Evolutionary conservation across 441 rosid species (phyloP), one percentile per base, ranked within the genome.

Genomic region (Euphorbia schlechtendalii): DNA sequence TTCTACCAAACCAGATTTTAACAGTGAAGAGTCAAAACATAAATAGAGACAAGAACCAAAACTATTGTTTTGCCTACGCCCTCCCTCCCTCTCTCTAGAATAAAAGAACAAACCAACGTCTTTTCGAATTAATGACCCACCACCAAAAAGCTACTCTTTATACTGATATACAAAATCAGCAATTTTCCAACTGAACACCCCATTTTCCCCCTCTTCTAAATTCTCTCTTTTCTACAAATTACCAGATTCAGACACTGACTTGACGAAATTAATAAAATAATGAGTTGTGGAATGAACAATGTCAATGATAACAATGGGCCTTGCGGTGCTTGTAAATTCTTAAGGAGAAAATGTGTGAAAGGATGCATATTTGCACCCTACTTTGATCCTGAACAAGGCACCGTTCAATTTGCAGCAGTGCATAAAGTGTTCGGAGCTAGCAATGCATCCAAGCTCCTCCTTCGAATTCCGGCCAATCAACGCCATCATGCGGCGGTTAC

Each of bases 341-440:
- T 90, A 7, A 64, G 96, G 71, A 74, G 90, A 55, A 90, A 90
- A 70, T 90, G 96, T 22, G 81, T 84, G 49, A 78, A 71, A 67
- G 90, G 85, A 3, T 90, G 97, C 69, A 78, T 88, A 21, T 88
- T 88, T 66, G 93, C 92, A 46, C 96, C 96, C 1, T 88, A 90
- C 49, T 90, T 88, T 65, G 93, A 90, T 70, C 72, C 93, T 36
- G 93, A 90, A 38, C 93, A 88, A 71, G 96, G 93, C 10, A 73
- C 92, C 4, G 56, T 85, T 25, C 83, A 80, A 56, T 88, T 90
- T 56, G 96, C 96, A 1, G 91, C 93, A 0, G 93, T 88, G n/a
- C 97, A 85, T 68, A 87, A 82, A 76, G 89, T 85, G 20, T 87
- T 90, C 63, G 94, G 94, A n/a, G 96, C 94, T 0, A 90, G 92